Conservation (phyloP, 805 yeast genomes). For the Saccharomycopsis vini region DNA sequence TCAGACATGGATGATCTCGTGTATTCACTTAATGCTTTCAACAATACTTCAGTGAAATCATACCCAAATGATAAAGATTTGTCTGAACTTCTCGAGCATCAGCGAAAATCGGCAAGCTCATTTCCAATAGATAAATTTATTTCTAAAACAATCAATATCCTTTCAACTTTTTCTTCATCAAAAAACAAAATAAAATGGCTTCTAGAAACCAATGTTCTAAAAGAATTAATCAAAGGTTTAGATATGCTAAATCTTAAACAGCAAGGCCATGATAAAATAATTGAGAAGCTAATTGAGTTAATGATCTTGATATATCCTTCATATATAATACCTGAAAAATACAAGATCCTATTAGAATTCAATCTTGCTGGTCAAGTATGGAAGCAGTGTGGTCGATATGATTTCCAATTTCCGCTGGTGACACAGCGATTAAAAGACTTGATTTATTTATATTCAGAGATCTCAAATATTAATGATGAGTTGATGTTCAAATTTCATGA, state of each 20-base stretch:
- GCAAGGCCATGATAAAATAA: no score
- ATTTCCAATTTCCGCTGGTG: background rate
- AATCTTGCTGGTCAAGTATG: background rate
- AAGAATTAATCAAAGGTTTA: background rate
- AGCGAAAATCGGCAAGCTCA: no score
- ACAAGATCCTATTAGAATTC: background rate
- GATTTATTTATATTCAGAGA: background rate
- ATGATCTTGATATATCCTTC: background rate
- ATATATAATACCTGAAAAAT: background rate
- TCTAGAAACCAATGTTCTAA: background rate
- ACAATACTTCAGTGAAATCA: background rate
- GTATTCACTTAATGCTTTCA: conserved; percentile 1
- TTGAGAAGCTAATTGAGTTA: background rate
- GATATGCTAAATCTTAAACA: background rate
- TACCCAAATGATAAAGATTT: no score
- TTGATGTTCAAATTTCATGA: background rate
- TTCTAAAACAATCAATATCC: no score
- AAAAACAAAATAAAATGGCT: background rate
- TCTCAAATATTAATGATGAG: background rate
- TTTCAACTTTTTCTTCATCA: no score
- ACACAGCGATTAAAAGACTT: no score
- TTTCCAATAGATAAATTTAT: no score
- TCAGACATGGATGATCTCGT: conserved; percentile 1
- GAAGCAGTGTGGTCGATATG: background rate
- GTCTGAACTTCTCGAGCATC: no score